Evolutionary conservation across 2,329 filamentous ascomycete genomes (phyloP).

Genomic region (Venturia oleaginea): DNA sequence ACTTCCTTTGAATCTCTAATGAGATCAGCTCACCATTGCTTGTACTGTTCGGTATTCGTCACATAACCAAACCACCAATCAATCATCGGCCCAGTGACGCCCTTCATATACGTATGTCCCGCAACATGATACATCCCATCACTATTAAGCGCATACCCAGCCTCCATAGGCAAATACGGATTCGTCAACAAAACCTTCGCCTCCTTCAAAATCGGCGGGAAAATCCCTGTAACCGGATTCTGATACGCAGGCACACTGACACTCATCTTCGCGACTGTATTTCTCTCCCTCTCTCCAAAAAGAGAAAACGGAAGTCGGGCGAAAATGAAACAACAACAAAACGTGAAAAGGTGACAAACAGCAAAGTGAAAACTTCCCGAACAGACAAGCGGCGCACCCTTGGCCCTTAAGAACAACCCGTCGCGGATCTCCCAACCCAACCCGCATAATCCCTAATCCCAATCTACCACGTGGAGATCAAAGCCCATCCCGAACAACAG

Average conservation of each 20-base stretch:
- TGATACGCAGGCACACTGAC: not conserved
- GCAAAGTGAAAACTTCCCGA: not conserved
- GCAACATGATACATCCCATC: conserved; percentile 17
- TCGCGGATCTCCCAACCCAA: not conserved
- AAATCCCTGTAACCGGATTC: not conserved
- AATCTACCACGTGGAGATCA: not conserved
- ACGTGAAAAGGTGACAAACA: not conserved
- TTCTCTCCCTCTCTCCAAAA: not conserved
- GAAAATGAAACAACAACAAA: not conserved
- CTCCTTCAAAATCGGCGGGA: conserved; percentile 9
- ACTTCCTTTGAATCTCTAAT: not conserved
- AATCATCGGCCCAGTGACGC: conserved; percentile 14
- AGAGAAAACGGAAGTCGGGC: not conserved
- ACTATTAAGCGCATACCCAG: conserved; percentile 12
- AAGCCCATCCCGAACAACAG: not conserved
- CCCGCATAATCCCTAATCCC: not conserved
- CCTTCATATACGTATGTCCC: conserved; percentile 16
- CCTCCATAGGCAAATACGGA: conserved; percentile 15
- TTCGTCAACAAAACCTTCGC: conserved; percentile 5
- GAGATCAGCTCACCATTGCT: not conserved
- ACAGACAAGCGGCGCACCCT: not conserved
- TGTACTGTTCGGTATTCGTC: conserved; percentile 13
- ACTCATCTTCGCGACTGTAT: not conserved
- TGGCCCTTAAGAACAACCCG: not conserved
- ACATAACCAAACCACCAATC: conserved; percentile 18